phyloP scores from a whole-genome alignment of 2,329 filamentous ascomycete genomes.

The Talaromyces sp. region DNA sequence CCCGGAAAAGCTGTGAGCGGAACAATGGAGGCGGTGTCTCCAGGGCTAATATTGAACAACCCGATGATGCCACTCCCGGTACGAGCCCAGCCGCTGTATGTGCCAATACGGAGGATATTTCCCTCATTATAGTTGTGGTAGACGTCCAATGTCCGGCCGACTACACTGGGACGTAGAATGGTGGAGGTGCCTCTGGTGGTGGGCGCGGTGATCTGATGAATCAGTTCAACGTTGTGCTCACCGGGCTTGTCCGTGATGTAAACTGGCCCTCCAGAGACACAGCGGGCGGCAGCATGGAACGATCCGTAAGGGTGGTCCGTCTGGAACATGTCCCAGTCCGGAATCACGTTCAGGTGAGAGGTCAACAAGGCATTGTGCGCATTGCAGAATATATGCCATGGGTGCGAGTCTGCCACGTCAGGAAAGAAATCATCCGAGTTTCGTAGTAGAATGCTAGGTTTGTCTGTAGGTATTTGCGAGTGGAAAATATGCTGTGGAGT shows the following conservation, averaged over 20 bases:
- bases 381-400: conserved; percentile 95
- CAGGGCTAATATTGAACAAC: conserved; percentile 71
- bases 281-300: conserved; percentile 86
- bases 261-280: conserved; percentile 83
- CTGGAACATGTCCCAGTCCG: conserved; percentile 77
- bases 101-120: conserved; percentile 68
- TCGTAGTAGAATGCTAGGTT: conserved; percentile 66
- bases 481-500: conserved; percentile 81
- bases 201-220: conserved; percentile 72
- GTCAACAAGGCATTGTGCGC: conserved; percentile 82
- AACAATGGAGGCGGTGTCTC: conserved; percentile 61
- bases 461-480: conserved; percentile 70
- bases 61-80: conserved; percentile 73
- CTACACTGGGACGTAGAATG: conserved; percentile 69
- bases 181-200: conserved; percentile 69
- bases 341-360: conserved; percentile 76
- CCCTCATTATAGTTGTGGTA: conserved; percentile 73
- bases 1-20: conserved; percentile 69
- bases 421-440: conserved; percentile 93
- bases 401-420: conserved; percentile 68
- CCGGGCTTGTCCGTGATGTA: conserved; percentile 91
- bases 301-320: conserved; percentile 63
- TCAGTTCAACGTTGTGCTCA: conserved; percentile 67
- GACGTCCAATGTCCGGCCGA: conserved; percentile 65
- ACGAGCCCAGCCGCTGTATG: conserved; percentile 63